Evolutionary conservation across 2,329 filamentous ascomycete genomes (phyloP), one percentile per base, ranked within the genome.

Genomic region (Cercospora beticola): DNA sequence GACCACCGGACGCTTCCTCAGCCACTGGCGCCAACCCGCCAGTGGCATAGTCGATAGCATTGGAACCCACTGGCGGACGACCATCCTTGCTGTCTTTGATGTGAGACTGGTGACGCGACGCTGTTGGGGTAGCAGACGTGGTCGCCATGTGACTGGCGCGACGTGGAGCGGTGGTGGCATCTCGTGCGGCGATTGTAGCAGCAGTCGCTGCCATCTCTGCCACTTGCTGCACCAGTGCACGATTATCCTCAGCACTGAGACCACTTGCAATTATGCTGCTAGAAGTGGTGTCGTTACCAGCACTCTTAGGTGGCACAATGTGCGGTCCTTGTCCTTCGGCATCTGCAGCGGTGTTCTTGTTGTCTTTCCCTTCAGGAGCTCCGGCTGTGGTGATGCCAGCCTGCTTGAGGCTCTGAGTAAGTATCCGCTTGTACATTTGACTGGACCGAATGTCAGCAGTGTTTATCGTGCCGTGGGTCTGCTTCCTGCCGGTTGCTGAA

Each of bases 131-230:
- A 30, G 64, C 68, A 58, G 64, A 40, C 8, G 74, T 77, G 10
- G 72, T 72, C 18, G 80, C 79, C 72, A 83, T 79, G 6, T 81
- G 78, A 18, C 85, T 83, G 23, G 82, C 77, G 68, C 84, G 87
- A 58, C 85, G 85, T 56, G 85, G 82, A 65, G 84, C 84, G 16
- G 68, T 54, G 14, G 85, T 83, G 4, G 88, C 89, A 81, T 97
- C 93, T 69, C 92, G 88, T 54, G 94, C 92, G 58, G 94, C 94
- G 71, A 97, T 88, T 1, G 93, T 90, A 0, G 93, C 94, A 18
- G 94, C 94, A 0, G 94, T 95, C 6, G 95, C 94, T 7, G 94
- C 94, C 78, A 98, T 92, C 81, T 98, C 95, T 4, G 93, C 92
- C 16, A 98, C 92, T 76, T 96, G 92, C 58, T 92, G 92, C 23